A percentile compares a stretch with the other conserved stretches of the same genome.
Conservation (phyloP, 2,329 filamentous ascomycete species). For the Daldinia sp. region DNA sequence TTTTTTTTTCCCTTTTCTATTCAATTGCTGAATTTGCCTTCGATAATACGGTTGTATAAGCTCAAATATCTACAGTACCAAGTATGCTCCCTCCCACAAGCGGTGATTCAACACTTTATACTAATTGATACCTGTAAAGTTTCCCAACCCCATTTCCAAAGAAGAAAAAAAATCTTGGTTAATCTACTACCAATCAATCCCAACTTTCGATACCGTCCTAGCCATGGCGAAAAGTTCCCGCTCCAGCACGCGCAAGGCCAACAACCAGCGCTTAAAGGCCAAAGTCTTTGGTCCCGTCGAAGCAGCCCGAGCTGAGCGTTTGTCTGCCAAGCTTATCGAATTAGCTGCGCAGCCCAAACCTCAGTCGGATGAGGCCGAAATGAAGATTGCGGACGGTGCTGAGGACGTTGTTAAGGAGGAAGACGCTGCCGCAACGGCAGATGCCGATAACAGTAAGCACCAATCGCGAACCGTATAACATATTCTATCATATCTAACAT, state of each 20-base stretch:
- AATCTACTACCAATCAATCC: background rate
- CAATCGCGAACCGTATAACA: background rate
- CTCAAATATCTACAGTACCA: background rate
- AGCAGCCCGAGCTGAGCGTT: conserved; percentile 78
- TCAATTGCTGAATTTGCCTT: conserved; percentile 4
- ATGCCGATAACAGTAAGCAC: conserved; percentile 46
- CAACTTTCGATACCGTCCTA: background rate
- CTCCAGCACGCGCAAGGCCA: conserved; percentile 81
- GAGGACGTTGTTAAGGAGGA: conserved; percentile 35
- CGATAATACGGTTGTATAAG: background rate
- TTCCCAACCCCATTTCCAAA: conserved; percentile 1
- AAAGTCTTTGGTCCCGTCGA: conserved; percentile 87
- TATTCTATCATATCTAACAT: conserved; percentile 22
- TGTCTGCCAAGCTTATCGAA: conserved; percentile 86
- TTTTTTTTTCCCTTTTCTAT: conserved; percentile 6
- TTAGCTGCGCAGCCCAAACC: conserved; percentile 78
- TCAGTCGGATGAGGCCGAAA: conserved; percentile 52
- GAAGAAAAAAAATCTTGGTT: too few species aligned
- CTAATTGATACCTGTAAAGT: conserved; percentile 4
- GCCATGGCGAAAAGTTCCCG: conserved; percentile 87
- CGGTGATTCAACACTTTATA: background rate
- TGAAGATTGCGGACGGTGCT: conserved; percentile 56
- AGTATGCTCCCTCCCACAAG: background rate
- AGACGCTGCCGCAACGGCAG: conserved; percentile 43
- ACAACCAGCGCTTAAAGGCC: conserved; percentile 81